Evolutionary conservation across 495 filamentous ascomycete species (phyloP), one percentile per base, ranked within the genome.

Genomic region (Penicillium cinerascens): DNA sequence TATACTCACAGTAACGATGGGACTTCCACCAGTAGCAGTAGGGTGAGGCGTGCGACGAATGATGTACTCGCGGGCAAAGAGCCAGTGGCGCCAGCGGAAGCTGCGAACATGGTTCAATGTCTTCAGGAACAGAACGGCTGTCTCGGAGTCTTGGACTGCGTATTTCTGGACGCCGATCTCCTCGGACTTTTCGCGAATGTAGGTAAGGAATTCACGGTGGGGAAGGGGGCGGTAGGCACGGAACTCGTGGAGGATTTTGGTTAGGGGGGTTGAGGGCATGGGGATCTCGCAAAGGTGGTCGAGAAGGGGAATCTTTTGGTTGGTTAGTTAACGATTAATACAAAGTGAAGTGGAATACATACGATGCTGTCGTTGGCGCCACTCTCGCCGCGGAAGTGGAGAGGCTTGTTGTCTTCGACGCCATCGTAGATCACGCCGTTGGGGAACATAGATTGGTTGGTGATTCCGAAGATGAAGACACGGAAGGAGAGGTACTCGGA

Each of bases 401-500:
- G 65, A 0, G 84, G 86, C 51, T 86, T 79, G 58, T 78, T 70
- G 35, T 87, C 82, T 42, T 84, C 84, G 27, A 90, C 77, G 18
- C 88, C 89, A 64, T 92, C 86, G 69, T 96, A 96, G 48, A 93
- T 67, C 3, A 96, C 91, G 2, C 91, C 91, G 43, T 87, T 74
- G 2, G 91, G 91, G 66, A 96, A 96, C 91, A 96, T 96, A 41
- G 80, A 83, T 66, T 96, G 91, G 6, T 78, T 84, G 2, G 85
- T 89, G 59, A 96, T 95, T 44, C 91, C 91, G 58, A 95, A 95
- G 69, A 96, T 96, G 72, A 96, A 96, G 27, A 91, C 92, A 10
- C 91, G 84, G 79, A 93, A 96, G 44, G 78, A 84, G 27, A 83
- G 85, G 69, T 96, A 96, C 42, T 87, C 80, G 4, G 73, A 65